These are phyloP conservation scores for Typha latifolia DNA, from an alignment of 176 grass and related monocot species.

Conservation along the genomic window DNA sequence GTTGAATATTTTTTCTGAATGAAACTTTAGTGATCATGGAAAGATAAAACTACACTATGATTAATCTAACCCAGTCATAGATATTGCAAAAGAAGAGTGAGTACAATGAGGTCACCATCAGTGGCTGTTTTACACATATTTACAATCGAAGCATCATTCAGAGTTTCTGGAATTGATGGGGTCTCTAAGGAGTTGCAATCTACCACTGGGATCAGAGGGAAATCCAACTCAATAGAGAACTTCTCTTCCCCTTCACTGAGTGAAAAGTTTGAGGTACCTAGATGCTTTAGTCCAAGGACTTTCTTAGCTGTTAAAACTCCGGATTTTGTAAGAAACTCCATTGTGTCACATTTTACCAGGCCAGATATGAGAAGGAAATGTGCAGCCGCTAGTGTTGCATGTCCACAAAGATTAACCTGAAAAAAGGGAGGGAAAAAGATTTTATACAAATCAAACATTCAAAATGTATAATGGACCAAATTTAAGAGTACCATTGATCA, in stretches of 20 bases:
- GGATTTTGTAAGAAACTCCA: constrained; percentile 59
- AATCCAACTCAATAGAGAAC: constrained; percentile 54
- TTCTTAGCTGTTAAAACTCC: constrained; percentile 49
- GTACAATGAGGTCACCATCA: constrained; percentile 41
- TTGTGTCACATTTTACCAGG: constrained; percentile 17
- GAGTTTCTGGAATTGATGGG: constrained; percentile 41
- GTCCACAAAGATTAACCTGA: constrained; percentile 43
- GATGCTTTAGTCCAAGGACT: constrained; percentile 9
- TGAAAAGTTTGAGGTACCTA: constrained; percentile 1
- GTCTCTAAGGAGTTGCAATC: constrained; percentile 22
- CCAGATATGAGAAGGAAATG: constrained; percentile 46
- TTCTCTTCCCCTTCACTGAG: constrained; percentile 13
- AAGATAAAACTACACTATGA: too few species aligned
- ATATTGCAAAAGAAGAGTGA: constrained; percentile 6
- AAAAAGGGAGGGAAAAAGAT: neutral
- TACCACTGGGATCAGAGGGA: constrained; percentile 44
- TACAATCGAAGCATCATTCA: constrained; percentile 40
- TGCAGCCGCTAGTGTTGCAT: constrained; percentile 57
- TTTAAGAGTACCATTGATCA: neutral
- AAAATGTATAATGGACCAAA: neutral
- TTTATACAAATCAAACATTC: neutral
- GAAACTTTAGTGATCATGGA: too few species aligned
- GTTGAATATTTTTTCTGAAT: too few species aligned
- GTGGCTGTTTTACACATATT: constrained; percentile 42
- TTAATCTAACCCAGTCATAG: neutral